Percentiles rank a stretch among this genome's conserved stretches.
These are phyloP conservation scores for Mimosa pudica DNA, from an alignment of 306 rosid genomes.

Conservation along the genomic window DNA sequence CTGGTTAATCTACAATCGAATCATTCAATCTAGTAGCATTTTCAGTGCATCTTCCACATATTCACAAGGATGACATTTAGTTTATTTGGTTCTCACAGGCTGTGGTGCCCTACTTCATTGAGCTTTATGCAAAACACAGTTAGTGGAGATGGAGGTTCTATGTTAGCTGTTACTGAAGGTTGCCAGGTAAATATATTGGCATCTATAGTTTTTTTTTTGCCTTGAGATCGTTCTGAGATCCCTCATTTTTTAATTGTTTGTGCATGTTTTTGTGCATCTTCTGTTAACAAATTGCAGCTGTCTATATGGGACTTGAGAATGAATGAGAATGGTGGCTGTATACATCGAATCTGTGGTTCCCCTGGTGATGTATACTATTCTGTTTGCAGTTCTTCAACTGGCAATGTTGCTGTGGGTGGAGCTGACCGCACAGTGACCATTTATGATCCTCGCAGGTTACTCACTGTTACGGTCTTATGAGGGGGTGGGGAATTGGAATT, in stretches of 20 bases:
- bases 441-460: conserved; percentile 95
- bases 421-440: conserved; percentile 83
- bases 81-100: conserved; percentile 54
- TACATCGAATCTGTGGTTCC: conserved; percentile 72
- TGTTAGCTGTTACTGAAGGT: conserved; percentile 81
- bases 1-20: not conserved
- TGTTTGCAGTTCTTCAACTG: conserved; percentile 73
- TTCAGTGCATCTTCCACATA: not conserved
- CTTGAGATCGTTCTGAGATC: conserved; percentile 24
- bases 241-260: conserved; percentile 15
- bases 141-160: conserved; percentile 60
- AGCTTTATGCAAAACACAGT: conserved; percentile 54
- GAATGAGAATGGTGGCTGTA: conserved; percentile 89
- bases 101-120: conserved; percentile 75
- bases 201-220: not conserved
- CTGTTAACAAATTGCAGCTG: conserved; percentile 55
- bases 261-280: conserved; percentile 25
- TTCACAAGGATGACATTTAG: conserved; percentile 8
- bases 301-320: conserved; percentile 84
- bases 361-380: conserved; percentile 77
- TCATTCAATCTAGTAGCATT: not conserved
- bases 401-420: conserved; percentile 84
- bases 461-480: conserved; percentile 18
- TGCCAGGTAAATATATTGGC: conserved; percentile 62
- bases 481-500: conserved; percentile 26